Conservation (phyloP, 169 alveolate species). For the Besnoitia besnoiti region DNA sequence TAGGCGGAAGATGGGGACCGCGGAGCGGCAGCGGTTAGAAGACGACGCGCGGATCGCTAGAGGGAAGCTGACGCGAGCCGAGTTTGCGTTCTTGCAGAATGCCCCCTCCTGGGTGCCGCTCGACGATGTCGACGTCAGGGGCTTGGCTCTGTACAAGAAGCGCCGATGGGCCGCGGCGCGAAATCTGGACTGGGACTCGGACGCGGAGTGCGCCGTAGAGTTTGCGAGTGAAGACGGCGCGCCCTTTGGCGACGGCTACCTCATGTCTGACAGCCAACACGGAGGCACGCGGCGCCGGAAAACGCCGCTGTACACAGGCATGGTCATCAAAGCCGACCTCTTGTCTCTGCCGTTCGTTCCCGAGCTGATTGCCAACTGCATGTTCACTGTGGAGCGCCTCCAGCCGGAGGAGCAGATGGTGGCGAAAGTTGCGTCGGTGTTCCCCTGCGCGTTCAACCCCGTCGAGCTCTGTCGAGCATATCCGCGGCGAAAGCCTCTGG, state of each 20-base stretch:
- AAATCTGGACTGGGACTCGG: conserved; percentile 65
- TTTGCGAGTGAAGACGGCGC: conserved; percentile 48
- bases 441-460: conserved; percentile 75
- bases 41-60: conserved; percentile 59
- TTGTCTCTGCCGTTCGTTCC: conserved; percentile 74
- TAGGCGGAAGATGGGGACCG: neutral
- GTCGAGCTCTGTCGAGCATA: conserved; percentile 70
- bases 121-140: conserved; percentile 53
- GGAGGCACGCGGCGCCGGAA: conserved; percentile 14
- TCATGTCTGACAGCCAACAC: neutral
- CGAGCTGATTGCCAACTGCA: conserved; percentile 75
- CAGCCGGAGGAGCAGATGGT: conserved; percentile 82
- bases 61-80: conserved; percentile 68
- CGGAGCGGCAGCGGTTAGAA: conserved; percentile 32
- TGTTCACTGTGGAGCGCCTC: conserved; percentile 78
- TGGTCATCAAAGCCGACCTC: conserved; percentile 70
- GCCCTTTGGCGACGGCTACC: neutral
- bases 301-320: conserved; percentile 56
- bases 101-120: conserved; percentile 63
- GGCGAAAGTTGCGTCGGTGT: conserved; percentile 80
- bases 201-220: conserved; percentile 59
- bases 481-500: conserved; percentile 64
- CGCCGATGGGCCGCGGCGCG: conserved; percentile 66
- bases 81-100: conserved; percentile 56
- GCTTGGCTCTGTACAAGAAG: conserved; percentile 34